Base-by-base conservation (phyloP, 2,329 filamentous ascomycete species). In the Iodosphaeria phyllophila region DNA sequence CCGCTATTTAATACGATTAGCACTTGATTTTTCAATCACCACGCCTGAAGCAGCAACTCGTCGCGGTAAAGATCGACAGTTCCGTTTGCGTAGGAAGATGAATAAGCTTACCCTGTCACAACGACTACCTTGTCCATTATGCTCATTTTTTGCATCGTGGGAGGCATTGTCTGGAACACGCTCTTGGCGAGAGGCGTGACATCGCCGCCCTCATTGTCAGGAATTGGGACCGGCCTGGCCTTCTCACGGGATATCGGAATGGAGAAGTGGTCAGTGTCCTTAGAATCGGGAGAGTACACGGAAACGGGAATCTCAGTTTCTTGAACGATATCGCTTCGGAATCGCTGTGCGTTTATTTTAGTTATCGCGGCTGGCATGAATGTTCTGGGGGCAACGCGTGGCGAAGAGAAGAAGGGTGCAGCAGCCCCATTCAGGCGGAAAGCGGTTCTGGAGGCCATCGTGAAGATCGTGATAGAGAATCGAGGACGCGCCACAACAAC, bases 81-180 rank as follows among this genome's bases (percentile, higher is more conserved):
- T 30, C 11, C 15, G 7, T 14, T 17, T 16, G 17, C 4, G 8
- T 14, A 14, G 30, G 25, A 13, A 14, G 17, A 33, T 12, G 25
- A 18, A 22, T 26, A 43, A 12, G 23, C 62, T 46, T 59, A 73
- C 67, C 70, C 75, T 44, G 75, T 80, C 38, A 82, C 50, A 35
- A 80, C 60, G 35, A 77, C 72, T 28, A 73, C 65, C 60, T 79
- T 79, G 44, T 59, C 71, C 45, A 64, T 64, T 31, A 79, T 58
- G 26, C 60, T 68, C 60, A 78, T 74, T 49, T 64, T 74, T 50
- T 69, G 60, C 50, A 80, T 57, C 18, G 71, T 79, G 16, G 62
- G 58, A 5, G 72, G 64, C 44, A 79, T 56, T 21, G 56, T 47
- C 24, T 59, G 46, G 46, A 57, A 69, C 28, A 66, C 52, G 38